These are phyloP conservation scores for Casaregolazyma lundiana DNA, from an alignment of 1,139 yeast genomes.

Conservation along the genomic window DNA sequence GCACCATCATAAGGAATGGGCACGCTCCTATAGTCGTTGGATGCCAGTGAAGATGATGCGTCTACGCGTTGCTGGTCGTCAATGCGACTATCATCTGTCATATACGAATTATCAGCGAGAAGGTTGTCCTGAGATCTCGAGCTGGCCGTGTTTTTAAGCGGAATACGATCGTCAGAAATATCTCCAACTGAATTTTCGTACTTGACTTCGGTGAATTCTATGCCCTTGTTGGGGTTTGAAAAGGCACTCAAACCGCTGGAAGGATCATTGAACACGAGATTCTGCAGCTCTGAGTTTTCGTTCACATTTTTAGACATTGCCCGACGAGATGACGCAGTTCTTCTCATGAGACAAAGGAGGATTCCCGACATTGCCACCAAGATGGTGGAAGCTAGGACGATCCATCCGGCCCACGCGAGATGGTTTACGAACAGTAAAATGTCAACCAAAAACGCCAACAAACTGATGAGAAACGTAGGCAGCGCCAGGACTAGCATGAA, in stretches of 20 bases:
- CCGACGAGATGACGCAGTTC: constrained; percentile 47
- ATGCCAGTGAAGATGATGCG: constrained; percentile 10
- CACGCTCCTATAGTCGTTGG: constrained; percentile 10
- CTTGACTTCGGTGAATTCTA: constrained; percentile 22
- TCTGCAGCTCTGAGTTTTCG: constrained; percentile 26
- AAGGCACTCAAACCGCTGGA: constrained; percentile 11
- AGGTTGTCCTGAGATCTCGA: constrained; percentile 4
- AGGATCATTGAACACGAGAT: constrained; percentile 17
- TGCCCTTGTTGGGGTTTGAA: constrained; percentile 8
- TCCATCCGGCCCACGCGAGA: constrained; percentile 54
- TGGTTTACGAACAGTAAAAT: constrained; percentile 49
- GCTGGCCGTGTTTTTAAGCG: constrained; percentile 12
- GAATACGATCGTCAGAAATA: constrained; percentile 17
- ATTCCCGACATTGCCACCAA: constrained; percentile 41
- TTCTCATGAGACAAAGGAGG: constrained; percentile 46
- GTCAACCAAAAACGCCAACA: constrained; percentile 52
- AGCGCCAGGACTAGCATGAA: constrained; percentile 40
- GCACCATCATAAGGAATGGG: constrained; percentile 5
- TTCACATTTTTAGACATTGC: constrained; percentile 32
- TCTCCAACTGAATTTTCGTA: constrained; percentile 17
- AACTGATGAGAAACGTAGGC: constrained; percentile 45
- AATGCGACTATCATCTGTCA: constrained; percentile 5
- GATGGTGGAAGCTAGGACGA: constrained; percentile 43
- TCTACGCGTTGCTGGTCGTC: constrained; percentile 19
- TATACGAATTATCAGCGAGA: constrained; percentile 8